Percentiles rank a stretch among this genome's conserved stretches.
phyloP scores from a whole-genome alignment of 305 asterid species.

The Rubia peregrina region DNA sequence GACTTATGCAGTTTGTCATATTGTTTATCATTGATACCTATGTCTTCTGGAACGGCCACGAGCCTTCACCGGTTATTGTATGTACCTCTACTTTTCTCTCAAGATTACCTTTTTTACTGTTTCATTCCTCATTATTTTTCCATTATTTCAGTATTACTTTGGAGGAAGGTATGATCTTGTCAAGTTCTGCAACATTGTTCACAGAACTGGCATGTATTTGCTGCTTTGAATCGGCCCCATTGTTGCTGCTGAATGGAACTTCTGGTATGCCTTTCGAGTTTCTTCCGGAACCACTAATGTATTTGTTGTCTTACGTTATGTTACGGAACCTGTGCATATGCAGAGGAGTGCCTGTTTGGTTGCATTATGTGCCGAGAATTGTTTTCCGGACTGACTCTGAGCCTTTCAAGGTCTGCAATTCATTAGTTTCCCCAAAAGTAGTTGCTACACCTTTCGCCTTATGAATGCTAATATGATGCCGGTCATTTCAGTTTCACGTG shows the following conservation, averaged over 20 bases:
- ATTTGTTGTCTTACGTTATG: not conserved
- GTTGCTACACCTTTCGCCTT: not conserved
- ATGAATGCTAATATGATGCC: slow-evolving; percentile 18
- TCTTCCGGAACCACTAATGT: too few species aligned
- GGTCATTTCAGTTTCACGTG: slow-evolving; percentile 64
- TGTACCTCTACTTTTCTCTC: not conserved
- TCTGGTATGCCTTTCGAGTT: slow-evolving; percentile 39
- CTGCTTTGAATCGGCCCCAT: slow-evolving; percentile 89
- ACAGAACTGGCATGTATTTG: slow-evolving; percentile 63
- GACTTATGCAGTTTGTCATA: too few species aligned
- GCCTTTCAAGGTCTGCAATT: slow-evolving; percentile 58
- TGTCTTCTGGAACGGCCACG: slow-evolving; percentile 95
- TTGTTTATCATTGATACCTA: slow-evolving; percentile 80
- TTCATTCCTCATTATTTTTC: not conserved
- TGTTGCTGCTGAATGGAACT: slow-evolving; percentile 95
- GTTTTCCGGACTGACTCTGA: slow-evolving; percentile 80
- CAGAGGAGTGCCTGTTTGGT: slow-evolving; percentile 96
- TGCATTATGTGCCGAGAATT: slow-evolving; percentile 83
- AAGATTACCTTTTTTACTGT: not conserved
- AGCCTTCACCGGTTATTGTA: slow-evolving; percentile 51
- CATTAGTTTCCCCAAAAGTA: not conserved
- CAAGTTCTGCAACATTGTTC: slow-evolving; percentile 79
- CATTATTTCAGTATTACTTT: slow-evolving; percentile 57
- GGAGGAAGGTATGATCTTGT: slow-evolving; percentile 87
- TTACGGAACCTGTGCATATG: slow-evolving; percentile 20